Evolutionary conservation across 2,329 filamentous ascomycete species (phyloP), one percentile per base, ranked within the genome.

Genomic region (Nannizziopsis arthrosporioides): DNA sequence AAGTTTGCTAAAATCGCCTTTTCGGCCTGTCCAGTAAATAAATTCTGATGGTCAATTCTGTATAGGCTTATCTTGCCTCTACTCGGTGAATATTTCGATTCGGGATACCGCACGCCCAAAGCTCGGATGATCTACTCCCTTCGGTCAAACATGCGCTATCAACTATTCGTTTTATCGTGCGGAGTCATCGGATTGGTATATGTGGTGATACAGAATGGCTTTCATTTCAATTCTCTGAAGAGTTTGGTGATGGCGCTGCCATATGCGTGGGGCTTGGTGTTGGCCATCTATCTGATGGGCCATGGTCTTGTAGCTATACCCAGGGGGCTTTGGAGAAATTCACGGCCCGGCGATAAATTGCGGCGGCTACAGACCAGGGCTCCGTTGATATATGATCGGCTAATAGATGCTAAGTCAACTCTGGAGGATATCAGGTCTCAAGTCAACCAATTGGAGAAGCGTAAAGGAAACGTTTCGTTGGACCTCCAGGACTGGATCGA

Each of bases 211-310:
- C 80, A 80, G 31, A 86, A 86, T 60, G 84, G 85, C 1, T 80
- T 87, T 56, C 76, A 80, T 19, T 76, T 83, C 51, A 73, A 72
- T 2, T 83, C 82, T 0, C 74, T 96, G 56, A 94, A 94, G 69
- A 82, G 78, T 32, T 72, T 93, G 36, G 75, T 94, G 54, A 94
- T 98, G 85, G 90, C 92, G 11, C 72, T 96, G 51, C 85, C 90
- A 34, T 98, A 98, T 65, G 86, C 87, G 51, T 96, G 89, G 84
- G 88, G 89, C 58, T 70, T 98, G 57, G 74, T 90, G 3, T 74
- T 96, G 45, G 92, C 89, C 40, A 94, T 98, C 53, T 96, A 94
- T 61, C 74, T 98, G 36, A 96, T 98, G 90, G 92, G 92, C 5
- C 92, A 98, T 65, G 92, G 92, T 6, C 73, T 98, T 19, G 92